These are phyloP conservation scores for Crassisporium funariophilum DNA, from an alignment of 768 basidiomycete genomes.

Conservation along the genomic window DNA sequence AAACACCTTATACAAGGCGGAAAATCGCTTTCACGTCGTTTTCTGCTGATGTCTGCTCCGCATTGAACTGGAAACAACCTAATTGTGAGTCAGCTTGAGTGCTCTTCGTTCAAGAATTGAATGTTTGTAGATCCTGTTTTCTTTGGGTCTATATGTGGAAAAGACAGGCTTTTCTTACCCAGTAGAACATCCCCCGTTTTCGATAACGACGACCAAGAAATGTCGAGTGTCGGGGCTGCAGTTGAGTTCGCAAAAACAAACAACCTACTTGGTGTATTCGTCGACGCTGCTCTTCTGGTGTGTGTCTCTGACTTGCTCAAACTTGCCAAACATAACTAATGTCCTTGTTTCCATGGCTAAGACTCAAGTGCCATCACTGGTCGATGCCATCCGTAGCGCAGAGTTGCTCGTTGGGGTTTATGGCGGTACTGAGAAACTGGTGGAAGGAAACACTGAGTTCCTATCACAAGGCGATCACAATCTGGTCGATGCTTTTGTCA, in stretches of 20 bases:
- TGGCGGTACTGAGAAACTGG: conserved; percentile 54
- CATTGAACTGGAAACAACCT: conserved; percentile 98
- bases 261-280: conserved; percentile 89
- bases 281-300: conserved; percentile 87
- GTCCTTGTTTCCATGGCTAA: conserved; percentile 37
- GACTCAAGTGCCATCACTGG: conserved; percentile 88
- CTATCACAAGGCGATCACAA: conserved; percentile 43
- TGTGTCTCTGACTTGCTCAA: conserved; percentile 28
- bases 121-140: conserved; percentile 83
- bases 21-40: conserved; percentile 93
- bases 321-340: conserved; percentile 7
- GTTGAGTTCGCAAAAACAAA: conserved; percentile 93
- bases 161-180: conserved; percentile 41
- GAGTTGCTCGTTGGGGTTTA: conserved; percentile 87
- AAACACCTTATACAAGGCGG: conserved; percentile 58
- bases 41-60: conserved; percentile 85
- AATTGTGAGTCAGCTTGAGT: conserved; percentile 67
- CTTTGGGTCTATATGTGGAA: conserved; percentile 87
- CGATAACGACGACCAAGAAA: conserved; percentile 45
- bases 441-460: conserved; percentile 29
- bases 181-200: conserved; percentile 32
- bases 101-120: conserved; percentile 6
- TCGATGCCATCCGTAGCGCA: conserved; percentile 85
- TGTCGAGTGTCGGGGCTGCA: conserved; percentile 80
- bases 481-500: conserved; percentile 69